Evolutionary conservation across 1,284 basidiomycete genomes (phyloP).

Genomic region (Polyporus tsugae): DNA sequence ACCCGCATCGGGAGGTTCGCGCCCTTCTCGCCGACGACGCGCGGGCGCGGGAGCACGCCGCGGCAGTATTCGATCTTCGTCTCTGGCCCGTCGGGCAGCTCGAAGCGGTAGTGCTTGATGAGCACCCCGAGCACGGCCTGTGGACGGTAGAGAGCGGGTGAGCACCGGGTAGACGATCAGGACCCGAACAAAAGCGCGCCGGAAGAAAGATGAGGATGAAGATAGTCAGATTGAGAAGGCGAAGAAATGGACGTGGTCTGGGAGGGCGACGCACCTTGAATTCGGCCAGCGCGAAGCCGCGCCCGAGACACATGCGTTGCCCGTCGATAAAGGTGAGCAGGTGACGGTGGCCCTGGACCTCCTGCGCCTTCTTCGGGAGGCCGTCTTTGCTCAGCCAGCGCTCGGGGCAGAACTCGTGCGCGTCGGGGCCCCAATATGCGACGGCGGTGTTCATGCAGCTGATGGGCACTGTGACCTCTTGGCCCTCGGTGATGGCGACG

Average conservation of each 20-base stretch:
- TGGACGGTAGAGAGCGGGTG: not conserved
- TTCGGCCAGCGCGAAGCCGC: conserved; percentile 50
- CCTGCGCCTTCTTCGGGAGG: conserved; percentile 41
- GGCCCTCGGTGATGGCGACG: conserved; percentile 55
- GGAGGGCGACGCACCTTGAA: conserved; percentile 51
- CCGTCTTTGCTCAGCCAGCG: conserved; percentile 37
- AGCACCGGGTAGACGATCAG: too few relatives aligned
- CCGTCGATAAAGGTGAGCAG: conserved; percentile 52
- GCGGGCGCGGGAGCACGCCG: conserved; percentile 52
- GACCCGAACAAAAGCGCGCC: too few relatives aligned
- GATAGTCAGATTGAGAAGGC: not conserved
- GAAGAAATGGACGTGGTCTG: not conserved
- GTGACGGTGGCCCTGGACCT: conserved; percentile 50
- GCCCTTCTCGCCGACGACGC: conserved; percentile 51
- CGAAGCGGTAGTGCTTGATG: conserved; percentile 53
- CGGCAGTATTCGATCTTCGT: conserved; percentile 47
- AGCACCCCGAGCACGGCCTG: conserved; percentile 56
- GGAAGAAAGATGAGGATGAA: not conserved
- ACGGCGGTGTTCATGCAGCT: conserved; percentile 54
- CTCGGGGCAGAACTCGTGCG: conserved; percentile 39
- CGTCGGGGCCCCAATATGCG: conserved; percentile 53
- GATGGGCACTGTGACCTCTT: conserved; percentile 50
- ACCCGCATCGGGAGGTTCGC: conserved; percentile 52
- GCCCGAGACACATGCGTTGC: conserved; percentile 51
- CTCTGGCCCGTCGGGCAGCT: conserved; percentile 49